These are phyloP conservation scores for Infundibulicybe gibba DNA, from an alignment of 768 basidiomycete genomes.

Conservation along the genomic window DNA sequence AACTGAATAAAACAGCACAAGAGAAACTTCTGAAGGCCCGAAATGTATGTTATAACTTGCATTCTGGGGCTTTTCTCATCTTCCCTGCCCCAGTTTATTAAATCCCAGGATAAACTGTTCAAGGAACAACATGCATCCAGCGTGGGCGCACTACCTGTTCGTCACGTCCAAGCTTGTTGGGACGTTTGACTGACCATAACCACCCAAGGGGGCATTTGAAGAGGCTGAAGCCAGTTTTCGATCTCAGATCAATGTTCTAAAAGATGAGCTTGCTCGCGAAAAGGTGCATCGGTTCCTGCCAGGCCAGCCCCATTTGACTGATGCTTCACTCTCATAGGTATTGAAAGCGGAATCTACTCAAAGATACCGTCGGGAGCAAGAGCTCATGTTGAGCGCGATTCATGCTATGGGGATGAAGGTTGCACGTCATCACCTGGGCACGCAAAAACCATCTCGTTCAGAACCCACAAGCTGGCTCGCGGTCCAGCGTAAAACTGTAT, in stretches of 20 bases:
- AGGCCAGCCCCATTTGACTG: not conserved
- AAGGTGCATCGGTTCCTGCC: constrained; percentile 36
- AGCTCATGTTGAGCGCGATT: constrained; percentile 74
- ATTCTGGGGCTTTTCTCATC: not conserved
- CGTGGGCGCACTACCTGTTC: constrained; percentile 41
- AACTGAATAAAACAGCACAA: constrained; percentile 62
- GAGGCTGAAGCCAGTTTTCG: constrained; percentile 69
- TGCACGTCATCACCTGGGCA: constrained; percentile 56
- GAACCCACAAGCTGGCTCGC: constrained; percentile 69
- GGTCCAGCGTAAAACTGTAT: constrained; percentile 54
- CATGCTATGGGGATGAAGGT: constrained; percentile 68
- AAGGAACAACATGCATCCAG: constrained; percentile 73
- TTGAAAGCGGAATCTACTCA: constrained; percentile 49
- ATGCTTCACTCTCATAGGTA: constrained; percentile 28
- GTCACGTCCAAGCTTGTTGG: constrained; percentile 9
- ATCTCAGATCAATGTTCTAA: constrained; percentile 59
- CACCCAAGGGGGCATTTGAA: constrained; percentile 51
- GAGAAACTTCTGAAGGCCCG: constrained; percentile 83
- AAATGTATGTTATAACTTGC: constrained; percentile 38
- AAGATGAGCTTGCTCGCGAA: constrained; percentile 57
- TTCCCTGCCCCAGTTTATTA: constrained; percentile 69
- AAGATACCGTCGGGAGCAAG: constrained; percentile 73
- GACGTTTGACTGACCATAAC: not conserved
- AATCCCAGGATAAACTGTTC: constrained; percentile 86
- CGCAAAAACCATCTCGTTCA: constrained; percentile 36